These are phyloP conservation scores for Gliomastix tumulicola DNA, from an alignment of 2,329 filamentous ascomycete species.

Conservation along the genomic window DNA sequence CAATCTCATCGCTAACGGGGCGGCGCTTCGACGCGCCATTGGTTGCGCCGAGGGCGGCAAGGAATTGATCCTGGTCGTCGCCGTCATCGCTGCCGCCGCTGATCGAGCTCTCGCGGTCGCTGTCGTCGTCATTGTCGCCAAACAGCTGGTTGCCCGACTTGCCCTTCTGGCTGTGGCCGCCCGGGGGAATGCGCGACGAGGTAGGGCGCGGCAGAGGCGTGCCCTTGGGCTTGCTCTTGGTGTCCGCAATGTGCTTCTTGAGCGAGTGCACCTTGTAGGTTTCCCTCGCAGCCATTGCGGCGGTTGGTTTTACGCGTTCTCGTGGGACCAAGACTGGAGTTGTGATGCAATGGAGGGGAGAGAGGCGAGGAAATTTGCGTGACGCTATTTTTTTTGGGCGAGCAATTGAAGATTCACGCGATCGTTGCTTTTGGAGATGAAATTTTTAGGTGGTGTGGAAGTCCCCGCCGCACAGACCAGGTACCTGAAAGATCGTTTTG, in stretches of 20 bases:
- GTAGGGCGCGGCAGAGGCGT: conserved; percentile 13
- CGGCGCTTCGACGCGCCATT: conserved; percentile 12
- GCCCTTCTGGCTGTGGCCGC: not conserved
- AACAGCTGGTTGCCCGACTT: conserved; percentile 14
- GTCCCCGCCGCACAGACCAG: not conserved
- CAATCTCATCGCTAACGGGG: conserved; percentile 28
- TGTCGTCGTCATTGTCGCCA: conserved; percentile 18
- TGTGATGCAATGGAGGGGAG: too few species aligned
- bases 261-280: conserved; percentile 27
- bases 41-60: conserved; percentile 20
- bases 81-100: conserved; percentile 23
- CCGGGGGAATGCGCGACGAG: too few species aligned
- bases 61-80: conserved; percentile 20
- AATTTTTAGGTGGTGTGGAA: not conserved
- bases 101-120: conserved; percentile 20
- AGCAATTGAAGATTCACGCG: too few species aligned
- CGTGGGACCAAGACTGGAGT: too few species aligned
- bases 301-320: too few species aligned
- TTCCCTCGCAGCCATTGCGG: conserved; percentile 27
- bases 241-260: conserved; percentile 27
- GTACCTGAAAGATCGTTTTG: too few species aligned
- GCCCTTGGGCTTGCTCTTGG: conserved; percentile 24
- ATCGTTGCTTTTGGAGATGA: too few species aligned
- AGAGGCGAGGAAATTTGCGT: too few species aligned
- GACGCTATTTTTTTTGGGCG: too few species aligned